Evolutionary conservation across 2,329 filamentous ascomycete species (phyloP).

Genomic region (Alternaria ethzedia): DNA sequence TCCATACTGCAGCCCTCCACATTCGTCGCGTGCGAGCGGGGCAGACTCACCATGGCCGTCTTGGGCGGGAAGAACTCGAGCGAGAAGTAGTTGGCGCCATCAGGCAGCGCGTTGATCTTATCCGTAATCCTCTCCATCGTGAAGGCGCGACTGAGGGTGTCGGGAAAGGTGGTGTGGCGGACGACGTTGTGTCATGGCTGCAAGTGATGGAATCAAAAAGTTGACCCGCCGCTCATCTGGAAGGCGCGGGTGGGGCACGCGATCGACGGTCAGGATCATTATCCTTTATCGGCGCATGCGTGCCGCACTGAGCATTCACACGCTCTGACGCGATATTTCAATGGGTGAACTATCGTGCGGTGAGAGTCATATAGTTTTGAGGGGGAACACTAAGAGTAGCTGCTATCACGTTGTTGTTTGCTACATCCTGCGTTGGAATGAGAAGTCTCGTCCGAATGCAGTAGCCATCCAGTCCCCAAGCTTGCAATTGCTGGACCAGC

Average conservation of each 20-base stretch:
- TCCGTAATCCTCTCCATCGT: constrained; percentile 76
- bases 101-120: constrained; percentile 89
- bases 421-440: background rate
- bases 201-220: constrained; percentile 29
- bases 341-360: no score
- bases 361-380: no score
- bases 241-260: constrained; percentile 30
- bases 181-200: constrained; percentile 39
- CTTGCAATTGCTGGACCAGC: background rate
- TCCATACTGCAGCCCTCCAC: background rate
- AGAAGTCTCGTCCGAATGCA: background rate
- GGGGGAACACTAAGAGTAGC: background rate
- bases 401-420: background rate
- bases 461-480: background rate
- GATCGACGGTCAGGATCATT: constrained; percentile 26
- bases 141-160: background rate
- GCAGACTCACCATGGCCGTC: constrained; percentile 74
- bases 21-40: constrained; percentile 19
- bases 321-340: background rate
- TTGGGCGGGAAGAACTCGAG: constrained; percentile 99
- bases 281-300: constrained; percentile 2
- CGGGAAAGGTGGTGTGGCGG: constrained; percentile 12
- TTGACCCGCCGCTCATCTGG: constrained; percentile 23
- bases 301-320: background rate
- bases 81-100: constrained; percentile 85